A percentile compares a stretch with the other conserved stretches of the same genome.
phyloP scores from a whole-genome alignment of 352 stramenopile species.

The Phytophthora europaea region DNA sequence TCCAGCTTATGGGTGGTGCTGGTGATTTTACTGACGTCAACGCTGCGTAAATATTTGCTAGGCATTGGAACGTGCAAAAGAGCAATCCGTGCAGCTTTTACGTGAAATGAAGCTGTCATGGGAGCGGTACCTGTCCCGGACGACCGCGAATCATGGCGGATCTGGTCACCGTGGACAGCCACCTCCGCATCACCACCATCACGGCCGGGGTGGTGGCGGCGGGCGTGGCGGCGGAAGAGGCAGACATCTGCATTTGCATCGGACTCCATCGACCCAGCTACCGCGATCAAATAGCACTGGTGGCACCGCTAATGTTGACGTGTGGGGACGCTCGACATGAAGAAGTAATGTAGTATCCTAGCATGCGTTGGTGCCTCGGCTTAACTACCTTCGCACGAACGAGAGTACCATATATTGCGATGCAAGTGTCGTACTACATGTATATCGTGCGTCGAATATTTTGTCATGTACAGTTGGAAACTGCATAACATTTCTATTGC shows the following conservation, averaged over 20 bases:
- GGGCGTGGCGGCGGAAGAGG: constrained; percentile 26
- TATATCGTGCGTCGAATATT: background rate
- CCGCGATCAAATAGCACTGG: constrained; percentile 23
- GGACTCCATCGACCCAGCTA: constrained; percentile 16
- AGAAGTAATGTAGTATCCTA: constrained; percentile 1
- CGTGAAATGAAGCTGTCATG: constrained; percentile 68
- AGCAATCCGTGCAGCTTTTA: constrained; percentile 58
- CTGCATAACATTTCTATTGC: constrained; percentile 48
- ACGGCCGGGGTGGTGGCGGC: constrained; percentile 13
- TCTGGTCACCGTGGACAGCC: constrained; percentile 19
- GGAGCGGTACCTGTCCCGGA: constrained; percentile 50
- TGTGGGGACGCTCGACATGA: constrained; percentile 21
- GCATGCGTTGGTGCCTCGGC: background rate
- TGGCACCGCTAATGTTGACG: background rate
- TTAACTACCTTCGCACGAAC: no score
- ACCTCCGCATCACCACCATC: constrained; percentile 30
- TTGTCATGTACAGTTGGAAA: constrained; percentile 14
- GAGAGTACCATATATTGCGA: no score
- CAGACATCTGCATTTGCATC: constrained; percentile 43
- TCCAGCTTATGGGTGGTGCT: background rate
- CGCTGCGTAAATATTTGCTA: constrained; percentile 20
- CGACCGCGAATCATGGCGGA: constrained; percentile 10
- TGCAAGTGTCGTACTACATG: no score
- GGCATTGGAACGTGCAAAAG: constrained; percentile 52
- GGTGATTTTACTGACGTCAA: constrained; percentile 7